These are phyloP conservation scores for Debaryomyces singareniensis DNA, from an alignment of 1,139 yeast genomes.

Conservation along the genomic window DNA sequence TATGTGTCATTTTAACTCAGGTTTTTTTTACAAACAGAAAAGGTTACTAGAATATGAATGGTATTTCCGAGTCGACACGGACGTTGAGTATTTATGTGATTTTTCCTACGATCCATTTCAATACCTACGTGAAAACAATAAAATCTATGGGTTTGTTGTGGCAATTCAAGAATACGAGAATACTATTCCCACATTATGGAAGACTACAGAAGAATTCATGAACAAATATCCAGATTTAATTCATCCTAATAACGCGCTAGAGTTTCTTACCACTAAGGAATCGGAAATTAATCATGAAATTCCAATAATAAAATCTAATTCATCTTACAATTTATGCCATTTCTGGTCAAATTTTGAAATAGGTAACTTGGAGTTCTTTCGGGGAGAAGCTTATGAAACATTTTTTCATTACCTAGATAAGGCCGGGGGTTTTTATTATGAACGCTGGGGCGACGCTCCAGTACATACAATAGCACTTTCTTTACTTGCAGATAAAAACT, in stretches of 20 bases:
- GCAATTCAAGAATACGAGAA: conserved; percentile 41
- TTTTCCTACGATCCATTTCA: conserved; percentile 43
- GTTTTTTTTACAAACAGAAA: conserved; percentile 37
- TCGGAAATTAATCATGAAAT: conserved; percentile 25
- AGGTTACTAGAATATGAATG: conserved; percentile 34
- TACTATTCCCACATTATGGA: conserved; percentile 70
- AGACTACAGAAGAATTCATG: conserved; percentile 62
- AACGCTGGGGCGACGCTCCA: conserved; percentile 98
- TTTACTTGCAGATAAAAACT: conserved; percentile 57
- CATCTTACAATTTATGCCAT: conserved; percentile 81
- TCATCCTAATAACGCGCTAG: conserved; percentile 63
- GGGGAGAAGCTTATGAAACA: conserved; percentile 62
- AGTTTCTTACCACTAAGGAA: conserved; percentile 62
- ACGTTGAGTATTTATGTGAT: conserved; percentile 43
- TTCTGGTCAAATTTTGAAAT: conserved; percentile 96
- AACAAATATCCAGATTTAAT: conserved; percentile 52
- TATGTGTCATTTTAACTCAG: conserved; percentile 47
- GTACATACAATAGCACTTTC: conserved; percentile 79
- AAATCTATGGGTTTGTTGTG: conserved; percentile 38
- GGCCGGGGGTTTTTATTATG: conserved; percentile 83
- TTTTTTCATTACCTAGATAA: conserved; percentile 65
- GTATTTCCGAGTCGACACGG: conserved; percentile 44
- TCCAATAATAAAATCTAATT: conserved; percentile 19
- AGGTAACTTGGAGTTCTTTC: conserved; percentile 72
- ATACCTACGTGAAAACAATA: conserved; percentile 26